Percentiles rank a stretch among this genome's conserved stretches.
These are phyloP conservation scores for Trametes polyzona DNA, from an alignment of 1,284 basidiomycete species.

Conservation along the genomic window DNA sequence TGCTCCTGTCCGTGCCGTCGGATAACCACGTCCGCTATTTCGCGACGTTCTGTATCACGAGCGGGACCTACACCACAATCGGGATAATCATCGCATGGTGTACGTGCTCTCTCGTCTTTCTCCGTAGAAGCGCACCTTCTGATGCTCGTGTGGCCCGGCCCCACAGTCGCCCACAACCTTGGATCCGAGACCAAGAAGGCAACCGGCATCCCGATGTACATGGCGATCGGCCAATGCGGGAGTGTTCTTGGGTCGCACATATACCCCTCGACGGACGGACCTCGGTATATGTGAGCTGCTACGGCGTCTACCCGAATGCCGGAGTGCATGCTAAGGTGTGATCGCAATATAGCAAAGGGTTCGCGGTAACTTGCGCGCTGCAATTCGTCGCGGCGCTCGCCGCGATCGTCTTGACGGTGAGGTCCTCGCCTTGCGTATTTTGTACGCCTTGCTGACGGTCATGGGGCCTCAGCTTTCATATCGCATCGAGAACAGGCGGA, in stretches of 20 bases:
- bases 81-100: slow-evolving; percentile 76
- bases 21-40: slow-evolving; percentile 64
- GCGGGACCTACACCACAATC: slow-evolving; percentile 70
- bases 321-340: background rate
- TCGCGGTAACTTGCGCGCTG: slow-evolving; percentile 61
- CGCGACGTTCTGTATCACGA: slow-evolving; percentile 70
- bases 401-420: slow-evolving; percentile 55
- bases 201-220: slow-evolving; percentile 73
- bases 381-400: slow-evolving; percentile 61
- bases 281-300: slow-evolving; percentile 59
- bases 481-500: slow-evolving; percentile 59
- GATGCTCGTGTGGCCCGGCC: background rate
- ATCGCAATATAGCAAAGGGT: slow-evolving; percentile 56
- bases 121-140: background rate
- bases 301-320: too few species aligned
- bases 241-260: slow-evolving; percentile 74
- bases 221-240: slow-evolving; percentile 76
- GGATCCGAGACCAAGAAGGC: slow-evolving; percentile 81
- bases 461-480: slow-evolving; percentile 55
- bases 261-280: slow-evolving; percentile 66
- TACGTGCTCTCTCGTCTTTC: slow-evolving; percentile 40
- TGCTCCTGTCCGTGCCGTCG: slow-evolving; percentile 51
- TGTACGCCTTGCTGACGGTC: too few species aligned
- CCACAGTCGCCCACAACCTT: slow-evolving; percentile 68
- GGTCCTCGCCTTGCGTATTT: too few species aligned